Evolutionary conservation across 805 yeast genomes (phyloP).

Genomic region (Candida krabiensis): DNA sequence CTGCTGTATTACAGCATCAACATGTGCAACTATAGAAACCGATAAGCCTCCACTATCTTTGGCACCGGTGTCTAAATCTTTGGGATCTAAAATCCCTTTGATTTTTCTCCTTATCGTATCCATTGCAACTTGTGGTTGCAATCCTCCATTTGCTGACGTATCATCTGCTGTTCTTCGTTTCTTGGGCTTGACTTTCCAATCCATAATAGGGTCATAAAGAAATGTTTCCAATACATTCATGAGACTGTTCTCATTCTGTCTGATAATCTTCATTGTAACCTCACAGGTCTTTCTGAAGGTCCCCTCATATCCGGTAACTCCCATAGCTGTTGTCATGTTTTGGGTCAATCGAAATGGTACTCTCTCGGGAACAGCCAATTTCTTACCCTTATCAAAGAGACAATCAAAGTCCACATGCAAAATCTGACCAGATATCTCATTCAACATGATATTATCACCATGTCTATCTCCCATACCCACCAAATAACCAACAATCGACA

Average conservation of each 20-base stretch:
- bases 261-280: slow-evolving; percentile 68
- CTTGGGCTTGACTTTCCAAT: slow-evolving; percentile 51
- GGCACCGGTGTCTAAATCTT: slow-evolving; percentile 39
- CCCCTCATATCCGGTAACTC: slow-evolving; percentile 88
- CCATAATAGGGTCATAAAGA: slow-evolving; percentile 87
- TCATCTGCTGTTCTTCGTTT: slow-evolving; percentile 34
- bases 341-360: slow-evolving; percentile 93
- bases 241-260: slow-evolving; percentile 78
- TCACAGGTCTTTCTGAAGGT: slow-evolving; percentile 83
- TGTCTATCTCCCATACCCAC: slow-evolving; percentile 96
- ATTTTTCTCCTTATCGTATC: slow-evolving; percentile 74
- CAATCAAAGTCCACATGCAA: slow-evolving; percentile 97
- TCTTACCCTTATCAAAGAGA: slow-evolving; percentile 82
- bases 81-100: slow-evolving; percentile 77
- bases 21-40: slow-evolving; percentile 89
- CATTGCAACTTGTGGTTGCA: slow-evolving; percentile 65
- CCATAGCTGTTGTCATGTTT: slow-evolving; percentile 83
- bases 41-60: slow-evolving; percentile 60
- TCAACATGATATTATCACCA: slow-evolving; percentile 82
- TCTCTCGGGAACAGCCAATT: slow-evolving; percentile 77
- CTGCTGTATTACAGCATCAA: slow-evolving; percentile 80
- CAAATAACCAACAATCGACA: slow-evolving; percentile 96
- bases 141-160: slow-evolving; percentile 24
- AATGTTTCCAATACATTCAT: slow-evolving; percentile 92
- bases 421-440: slow-evolving; percentile 72